Evolutionary conservation across 2,329 filamentous ascomycete genomes (phyloP).

Genomic region (Claviceps lovelessii): DNA sequence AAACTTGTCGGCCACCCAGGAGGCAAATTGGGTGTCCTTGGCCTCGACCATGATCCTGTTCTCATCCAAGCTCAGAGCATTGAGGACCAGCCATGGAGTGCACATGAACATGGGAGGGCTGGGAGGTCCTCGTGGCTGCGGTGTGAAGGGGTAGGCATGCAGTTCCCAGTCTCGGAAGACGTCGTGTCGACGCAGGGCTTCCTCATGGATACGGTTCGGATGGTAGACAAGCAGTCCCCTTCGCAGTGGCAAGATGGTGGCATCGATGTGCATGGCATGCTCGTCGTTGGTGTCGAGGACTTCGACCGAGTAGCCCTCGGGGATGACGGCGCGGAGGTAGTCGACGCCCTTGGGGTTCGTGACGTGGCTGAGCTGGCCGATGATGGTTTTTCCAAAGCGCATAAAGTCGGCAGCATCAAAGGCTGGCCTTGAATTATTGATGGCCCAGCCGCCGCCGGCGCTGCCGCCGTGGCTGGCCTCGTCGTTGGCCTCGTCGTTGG

Average conservation of each 20-base stretch:
- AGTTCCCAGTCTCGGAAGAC: conserved; percentile 16
- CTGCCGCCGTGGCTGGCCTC: too few species aligned
- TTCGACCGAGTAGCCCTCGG: conserved; percentile 16
- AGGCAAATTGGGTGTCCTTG: conserved; percentile 8
- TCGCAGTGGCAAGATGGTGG: conserved; percentile 17
- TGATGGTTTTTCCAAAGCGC: conserved; percentile 17
- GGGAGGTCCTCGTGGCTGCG: conserved; percentile 2
- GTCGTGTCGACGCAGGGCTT: conserved; percentile 10
- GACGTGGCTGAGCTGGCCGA: conserved; percentile 19
- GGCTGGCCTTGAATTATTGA: conserved; percentile 19
- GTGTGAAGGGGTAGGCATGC: conserved; percentile 11
- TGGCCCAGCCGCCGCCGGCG: conserved; percentile 10
- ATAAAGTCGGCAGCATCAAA: conserved; percentile 22
- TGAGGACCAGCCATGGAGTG: conserved; percentile 14
- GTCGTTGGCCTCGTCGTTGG: background rate
- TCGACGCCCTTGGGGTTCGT: conserved; percentile 18
- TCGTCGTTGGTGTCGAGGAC: conserved; percentile 13
- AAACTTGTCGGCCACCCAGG: background rate
- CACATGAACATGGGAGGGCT: conserved; percentile 15
- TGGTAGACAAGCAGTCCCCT: conserved; percentile 15
- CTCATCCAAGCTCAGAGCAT: conserved; percentile 15
- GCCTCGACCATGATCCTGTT: conserved; percentile 14
- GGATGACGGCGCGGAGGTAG: conserved; percentile 13
- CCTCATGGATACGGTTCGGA: conserved; percentile 12
- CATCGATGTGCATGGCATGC: conserved; percentile 19